Conservation (phyloP, 2,329 filamentous ascomycete species). For the Trichoderma sp. region DNA sequence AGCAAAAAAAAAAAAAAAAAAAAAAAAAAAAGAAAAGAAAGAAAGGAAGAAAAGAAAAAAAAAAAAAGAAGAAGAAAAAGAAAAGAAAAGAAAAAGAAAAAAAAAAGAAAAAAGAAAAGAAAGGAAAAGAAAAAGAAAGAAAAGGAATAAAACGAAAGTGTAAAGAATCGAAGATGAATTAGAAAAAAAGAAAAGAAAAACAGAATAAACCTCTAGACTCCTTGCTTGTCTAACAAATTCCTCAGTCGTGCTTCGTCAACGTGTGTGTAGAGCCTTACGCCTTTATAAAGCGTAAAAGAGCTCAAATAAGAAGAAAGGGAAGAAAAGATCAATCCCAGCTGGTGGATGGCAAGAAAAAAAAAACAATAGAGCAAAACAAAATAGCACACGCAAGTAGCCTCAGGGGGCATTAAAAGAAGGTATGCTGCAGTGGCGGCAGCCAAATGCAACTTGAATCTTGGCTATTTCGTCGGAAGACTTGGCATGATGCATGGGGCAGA, state of each 20-base stretch:
- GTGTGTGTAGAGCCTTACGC: neutral
- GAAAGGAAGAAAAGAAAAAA: neutral
- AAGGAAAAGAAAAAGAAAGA: neutral
- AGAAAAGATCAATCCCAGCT: neutral
- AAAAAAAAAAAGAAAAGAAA: neutral
- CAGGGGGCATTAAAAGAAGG: neutral
- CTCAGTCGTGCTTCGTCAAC: neutral
- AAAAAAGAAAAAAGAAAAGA: neutral
- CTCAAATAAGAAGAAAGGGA: neutral
- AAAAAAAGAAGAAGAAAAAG: neutral
- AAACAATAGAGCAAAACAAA: neutral
- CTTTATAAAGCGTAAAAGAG: neutral
- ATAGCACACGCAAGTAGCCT: neutral
- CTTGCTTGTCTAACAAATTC: neutral
- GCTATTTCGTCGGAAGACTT: neutral
- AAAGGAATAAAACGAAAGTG: neutral
- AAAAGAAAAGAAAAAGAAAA: neutral
- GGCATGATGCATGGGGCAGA: conserved; percentile 25
- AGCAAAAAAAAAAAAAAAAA: neutral
- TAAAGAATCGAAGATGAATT: neutral
- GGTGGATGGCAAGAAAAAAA: neutral
- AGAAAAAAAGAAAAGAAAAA: neutral
- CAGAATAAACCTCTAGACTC: neutral
- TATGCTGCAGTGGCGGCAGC: neutral
- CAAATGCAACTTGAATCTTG: neutral